phyloP scores from a whole-genome alignment of 192 early-diverging fungal genomes.

The Thamnidium elegans region DNA sequence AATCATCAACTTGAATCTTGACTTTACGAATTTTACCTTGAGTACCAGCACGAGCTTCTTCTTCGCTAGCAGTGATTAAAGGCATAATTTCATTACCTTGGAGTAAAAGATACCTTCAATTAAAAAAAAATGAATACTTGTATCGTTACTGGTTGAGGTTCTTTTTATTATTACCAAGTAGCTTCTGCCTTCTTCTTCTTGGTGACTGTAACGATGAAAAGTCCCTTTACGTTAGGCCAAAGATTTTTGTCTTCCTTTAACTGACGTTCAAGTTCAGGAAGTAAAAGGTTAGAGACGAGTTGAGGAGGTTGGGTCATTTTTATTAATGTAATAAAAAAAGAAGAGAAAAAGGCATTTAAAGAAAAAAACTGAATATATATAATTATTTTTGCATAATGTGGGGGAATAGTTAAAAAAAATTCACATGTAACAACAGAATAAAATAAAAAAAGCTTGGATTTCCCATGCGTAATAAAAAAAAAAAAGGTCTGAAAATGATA shows the following conservation, averaged over 20 bases:
- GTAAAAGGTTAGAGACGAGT: constrained; percentile 17
- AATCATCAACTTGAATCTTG: constrained; percentile 32
- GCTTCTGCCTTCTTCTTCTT: constrained; percentile 26
- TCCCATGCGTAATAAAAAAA: too few relatives aligned
- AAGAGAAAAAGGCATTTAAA: neutral
- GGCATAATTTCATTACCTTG: constrained; percentile 33
- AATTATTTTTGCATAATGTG: constrained; percentile 2
- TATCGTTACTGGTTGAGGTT: neutral
- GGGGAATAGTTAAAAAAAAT: neutral
- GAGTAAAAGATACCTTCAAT: constrained; percentile 27
- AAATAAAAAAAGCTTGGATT: neutral
- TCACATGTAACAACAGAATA: neutral
- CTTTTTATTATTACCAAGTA: constrained; percentile 23
- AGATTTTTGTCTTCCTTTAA: constrained; percentile 17
- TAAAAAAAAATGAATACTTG: constrained; percentile 1
- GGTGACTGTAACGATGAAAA: constrained; percentile 35
- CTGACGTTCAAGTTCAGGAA: constrained; percentile 27
- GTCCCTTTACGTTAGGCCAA: constrained; percentile 34
- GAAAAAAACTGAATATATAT: neutral
- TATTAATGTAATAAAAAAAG: neutral
- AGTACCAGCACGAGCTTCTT: constrained; percentile 1
- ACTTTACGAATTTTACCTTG: constrained; percentile 25
- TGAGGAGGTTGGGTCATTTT: constrained; percentile 4
- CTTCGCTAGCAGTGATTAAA: constrained; percentile 26
- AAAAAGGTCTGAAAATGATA: too few relatives aligned